A percentile compares a stretch with the other conserved stretches of the same genome.
These are phyloP conservation scores for Cladosporium sp. DNA, from an alignment of 2,329 filamentous ascomycete genomes.

Conservation along the genomic window DNA sequence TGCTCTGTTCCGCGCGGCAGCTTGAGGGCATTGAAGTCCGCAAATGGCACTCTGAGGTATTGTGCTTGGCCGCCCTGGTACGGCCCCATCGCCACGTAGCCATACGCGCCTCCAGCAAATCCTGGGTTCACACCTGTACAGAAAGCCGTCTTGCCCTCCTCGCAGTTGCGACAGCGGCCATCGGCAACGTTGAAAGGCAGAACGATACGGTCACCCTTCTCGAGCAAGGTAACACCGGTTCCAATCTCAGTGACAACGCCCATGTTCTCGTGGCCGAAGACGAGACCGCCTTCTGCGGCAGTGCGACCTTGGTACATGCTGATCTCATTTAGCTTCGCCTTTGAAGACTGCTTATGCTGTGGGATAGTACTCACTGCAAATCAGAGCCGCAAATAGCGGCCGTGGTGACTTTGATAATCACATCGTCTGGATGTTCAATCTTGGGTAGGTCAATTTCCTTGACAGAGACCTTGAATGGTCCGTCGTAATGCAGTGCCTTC, in stretches of 20 bases:
- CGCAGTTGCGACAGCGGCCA: constrained; percentile 64
- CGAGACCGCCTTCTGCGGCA: constrained; percentile 62
- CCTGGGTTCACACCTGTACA: constrained; percentile 63
- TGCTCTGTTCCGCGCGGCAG: constrained; percentile 63
- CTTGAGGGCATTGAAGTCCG: constrained; percentile 66
- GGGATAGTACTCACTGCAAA: constrained; percentile 57
- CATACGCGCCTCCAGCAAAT: constrained; percentile 62
- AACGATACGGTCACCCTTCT: constrained; percentile 65
- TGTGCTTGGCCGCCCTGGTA: constrained; percentile 63
- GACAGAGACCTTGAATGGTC: constrained; percentile 63
- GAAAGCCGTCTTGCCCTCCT: constrained; percentile 65
- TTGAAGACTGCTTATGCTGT: constrained; percentile 23
- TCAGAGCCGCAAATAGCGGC: constrained; percentile 47
- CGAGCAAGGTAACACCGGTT: constrained; percentile 60
- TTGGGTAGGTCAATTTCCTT: constrained; percentile 61
- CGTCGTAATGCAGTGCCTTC: constrained; percentile 66
- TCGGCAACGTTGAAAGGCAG: constrained; percentile 68
- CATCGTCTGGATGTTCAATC: constrained; percentile 65
- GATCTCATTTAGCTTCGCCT: constrained; percentile 31
- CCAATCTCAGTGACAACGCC: constrained; percentile 56
- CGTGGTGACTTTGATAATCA: constrained; percentile 66
- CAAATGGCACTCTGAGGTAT: constrained; percentile 65
- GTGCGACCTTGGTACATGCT: constrained; percentile 68
- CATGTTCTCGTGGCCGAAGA: constrained; percentile 57
- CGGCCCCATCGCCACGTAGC: constrained; percentile 56